A percentile compares a stretch with the other conserved stretches of the same genome.
Evolutionary conservation across 805 yeast species (phyloP).

Genomic region (Barnettozyma sp.): DNA sequence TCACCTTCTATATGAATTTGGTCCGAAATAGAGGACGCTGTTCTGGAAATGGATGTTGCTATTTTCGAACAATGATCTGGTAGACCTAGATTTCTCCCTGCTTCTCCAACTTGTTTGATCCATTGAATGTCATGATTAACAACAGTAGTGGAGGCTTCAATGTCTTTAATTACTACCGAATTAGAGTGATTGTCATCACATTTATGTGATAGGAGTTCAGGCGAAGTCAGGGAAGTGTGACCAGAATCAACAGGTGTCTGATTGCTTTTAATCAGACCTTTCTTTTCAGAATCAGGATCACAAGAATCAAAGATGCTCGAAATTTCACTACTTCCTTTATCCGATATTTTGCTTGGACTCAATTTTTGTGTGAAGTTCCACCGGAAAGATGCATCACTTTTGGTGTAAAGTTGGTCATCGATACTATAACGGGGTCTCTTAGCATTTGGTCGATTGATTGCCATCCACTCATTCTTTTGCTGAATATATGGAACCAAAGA

Average conservation of each 20-base stretch:
- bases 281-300: constrained; percentile 12
- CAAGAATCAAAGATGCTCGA: constrained; percentile 2
- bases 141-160: not conserved
- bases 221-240: constrained; percentile 20
- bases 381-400: constrained; percentile 19
- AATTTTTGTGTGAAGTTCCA: constrained; percentile 23
- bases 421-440: constrained; percentile 35
- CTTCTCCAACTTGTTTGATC: too few relatives aligned
- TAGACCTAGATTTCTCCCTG: too few relatives aligned
- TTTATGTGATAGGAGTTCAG: constrained; percentile 4
- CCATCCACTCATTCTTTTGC: constrained; percentile 33
- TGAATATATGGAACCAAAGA: constrained; percentile 32
- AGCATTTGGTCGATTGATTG: constrained; percentile 23
- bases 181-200: too few relatives aligned
- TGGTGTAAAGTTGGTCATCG: constrained; percentile 24
- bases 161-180: not conserved
- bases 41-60: too few relatives aligned
- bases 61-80: too few relatives aligned
- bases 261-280: constrained; percentile 13
- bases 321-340: constrained; percentile 2
- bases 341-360: not conserved
- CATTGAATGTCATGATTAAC: constrained; percentile 2
- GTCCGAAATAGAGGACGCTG: too few relatives aligned
- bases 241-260: constrained; percentile 10
- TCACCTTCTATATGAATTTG: not conserved